These are phyloP conservation scores for Pseudozyma flocculosa DNA, from an alignment of 1,284 basidiomycete genomes.

Conservation along the genomic window DNA sequence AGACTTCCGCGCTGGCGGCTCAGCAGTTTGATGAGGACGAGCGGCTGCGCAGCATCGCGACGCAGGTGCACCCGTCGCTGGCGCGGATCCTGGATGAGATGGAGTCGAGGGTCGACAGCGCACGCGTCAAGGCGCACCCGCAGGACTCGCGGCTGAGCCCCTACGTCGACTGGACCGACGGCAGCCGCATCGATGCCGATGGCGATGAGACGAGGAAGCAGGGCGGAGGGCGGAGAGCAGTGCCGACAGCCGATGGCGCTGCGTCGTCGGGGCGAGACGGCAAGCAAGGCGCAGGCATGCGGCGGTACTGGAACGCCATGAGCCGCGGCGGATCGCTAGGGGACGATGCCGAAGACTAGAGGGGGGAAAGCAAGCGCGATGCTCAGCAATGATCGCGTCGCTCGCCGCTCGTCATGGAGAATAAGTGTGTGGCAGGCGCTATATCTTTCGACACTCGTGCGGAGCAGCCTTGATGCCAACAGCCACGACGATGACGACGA, in stretches of 20 bases:
- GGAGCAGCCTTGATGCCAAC: too few species aligned
- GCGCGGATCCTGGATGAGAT: slow-evolving; percentile 27
- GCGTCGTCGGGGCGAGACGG: slow-evolving; percentile 1
- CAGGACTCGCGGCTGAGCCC: slow-evolving; percentile 33
- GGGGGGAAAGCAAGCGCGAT: too few species aligned
- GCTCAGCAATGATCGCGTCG: too few species aligned
- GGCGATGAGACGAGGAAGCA: not conserved
- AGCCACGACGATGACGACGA: too few species aligned
- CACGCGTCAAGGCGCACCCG: slow-evolving; percentile 13
- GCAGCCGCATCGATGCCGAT: not conserved
- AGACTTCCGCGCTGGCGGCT: not conserved
- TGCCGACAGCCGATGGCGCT: too few species aligned
- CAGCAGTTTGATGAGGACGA: not conserved
- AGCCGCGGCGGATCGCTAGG: slow-evolving; percentile 34
- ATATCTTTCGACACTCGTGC: too few species aligned
- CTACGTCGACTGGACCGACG: slow-evolving; percentile 19
- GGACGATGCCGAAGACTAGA: slow-evolving; percentile 15
- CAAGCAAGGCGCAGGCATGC: not conserved
- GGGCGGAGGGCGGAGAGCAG: not conserved
- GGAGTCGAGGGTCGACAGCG: not conserved
- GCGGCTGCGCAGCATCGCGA: slow-evolving; percentile 1
- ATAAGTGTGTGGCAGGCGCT: too few species aligned
- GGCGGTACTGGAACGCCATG: slow-evolving; percentile 19
- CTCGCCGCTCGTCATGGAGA: too few species aligned
- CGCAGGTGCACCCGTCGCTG: slow-evolving; percentile 30